A percentile compares a stretch with the other conserved stretches of the same genome.
Evolutionary conservation across 352 stramenopile species (phyloP).

Genomic region (Globisporangium orthogonon): DNA sequence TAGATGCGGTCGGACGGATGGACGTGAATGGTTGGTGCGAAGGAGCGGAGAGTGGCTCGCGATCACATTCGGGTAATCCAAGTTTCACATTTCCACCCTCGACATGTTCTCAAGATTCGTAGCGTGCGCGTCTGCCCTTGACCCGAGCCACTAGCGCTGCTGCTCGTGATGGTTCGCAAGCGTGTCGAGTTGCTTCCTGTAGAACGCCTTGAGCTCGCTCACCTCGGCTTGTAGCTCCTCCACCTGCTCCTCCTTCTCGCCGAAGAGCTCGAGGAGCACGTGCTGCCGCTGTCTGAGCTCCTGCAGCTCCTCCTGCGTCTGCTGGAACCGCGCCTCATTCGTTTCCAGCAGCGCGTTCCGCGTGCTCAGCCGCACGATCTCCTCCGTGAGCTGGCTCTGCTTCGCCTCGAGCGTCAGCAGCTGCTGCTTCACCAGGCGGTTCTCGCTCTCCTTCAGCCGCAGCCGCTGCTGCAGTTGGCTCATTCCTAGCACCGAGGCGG

Average conservation of each 20-base stretch:
- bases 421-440: slow-evolving; percentile 67
- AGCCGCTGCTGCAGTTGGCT: slow-evolving; percentile 73
- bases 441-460: slow-evolving; percentile 68
- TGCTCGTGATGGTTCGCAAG: slow-evolving; percentile 47
- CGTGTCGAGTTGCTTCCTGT: slow-evolving; percentile 69
- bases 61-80: neutral
- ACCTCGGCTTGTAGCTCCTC: slow-evolving; percentile 78
- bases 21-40: neutral
- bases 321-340: slow-evolving; percentile 36
- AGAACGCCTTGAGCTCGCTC: slow-evolving; percentile 72
- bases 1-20: neutral
- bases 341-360: slow-evolving; percentile 70
- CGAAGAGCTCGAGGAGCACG: slow-evolving; percentile 76
- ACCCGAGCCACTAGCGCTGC: slow-evolving; percentile 5
- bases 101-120: neutral
- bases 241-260: slow-evolving; percentile 83
- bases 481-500: slow-evolving; percentile 59
- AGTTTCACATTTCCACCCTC: neutral
- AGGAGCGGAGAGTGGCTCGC: neutral
- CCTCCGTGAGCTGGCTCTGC: slow-evolving; percentile 61
- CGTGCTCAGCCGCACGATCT: slow-evolving; percentile 68
- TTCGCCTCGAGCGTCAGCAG: slow-evolving; percentile 51
- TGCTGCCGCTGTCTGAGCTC: slow-evolving; percentile 72
- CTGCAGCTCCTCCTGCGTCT: slow-evolving; percentile 41
- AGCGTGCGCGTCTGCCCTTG: slow-evolving; percentile 7